Conservation (phyloP, 768 basidiomycete genomes). For the Leucocoprinus sp. region DNA sequence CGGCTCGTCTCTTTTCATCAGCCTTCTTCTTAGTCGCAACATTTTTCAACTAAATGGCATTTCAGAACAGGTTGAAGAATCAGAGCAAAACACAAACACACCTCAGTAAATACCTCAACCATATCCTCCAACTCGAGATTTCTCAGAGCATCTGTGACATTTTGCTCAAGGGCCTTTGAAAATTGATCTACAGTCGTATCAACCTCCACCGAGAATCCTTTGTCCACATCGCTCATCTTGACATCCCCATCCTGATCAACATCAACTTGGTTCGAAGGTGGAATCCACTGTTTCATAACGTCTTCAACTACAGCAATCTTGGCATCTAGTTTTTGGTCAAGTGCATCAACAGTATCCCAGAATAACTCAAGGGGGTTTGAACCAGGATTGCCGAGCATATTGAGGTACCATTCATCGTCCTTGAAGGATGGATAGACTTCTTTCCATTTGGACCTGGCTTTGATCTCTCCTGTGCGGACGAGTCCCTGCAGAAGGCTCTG, state of each 20-base stretch:
- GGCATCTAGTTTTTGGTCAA: slow-evolving; percentile 79
- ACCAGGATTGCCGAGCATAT: slow-evolving; percentile 86
- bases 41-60: slow-evolving; percentile 52
- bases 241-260: slow-evolving; percentile 23
- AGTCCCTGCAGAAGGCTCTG: slow-evolving; percentile 69
- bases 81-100: slow-evolving; percentile 19
- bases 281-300: slow-evolving; percentile 36
- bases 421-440: slow-evolving; percentile 71
- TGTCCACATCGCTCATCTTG: slow-evolving; percentile 20
- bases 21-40: slow-evolving; percentile 66
- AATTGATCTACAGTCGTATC: slow-evolving; percentile 66
- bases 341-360: slow-evolving; percentile 85
- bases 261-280: slow-evolving; percentile 26
- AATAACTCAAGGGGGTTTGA: slow-evolving; percentile 94
- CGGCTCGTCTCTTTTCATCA: slow-evolving; percentile 80
- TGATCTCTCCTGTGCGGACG: slow-evolving; percentile 57
- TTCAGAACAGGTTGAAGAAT: slow-evolving; percentile 1
- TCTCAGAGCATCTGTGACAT: slow-evolving; percentile 43
- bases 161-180: slow-evolving; percentile 42
- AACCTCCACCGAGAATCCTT: slow-evolving; percentile 35
- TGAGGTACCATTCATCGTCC: slow-evolving; percentile 75
- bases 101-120: slow-evolving; percentile 51
- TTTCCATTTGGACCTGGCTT: slow-evolving; percentile 87
- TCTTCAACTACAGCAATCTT: slow-evolving; percentile 65
- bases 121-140: slow-evolving; percentile 46